These are phyloP conservation scores for Cicer cuneatum DNA, from an alignment of 306 rosid genomes.

Conservation along the genomic window DNA sequence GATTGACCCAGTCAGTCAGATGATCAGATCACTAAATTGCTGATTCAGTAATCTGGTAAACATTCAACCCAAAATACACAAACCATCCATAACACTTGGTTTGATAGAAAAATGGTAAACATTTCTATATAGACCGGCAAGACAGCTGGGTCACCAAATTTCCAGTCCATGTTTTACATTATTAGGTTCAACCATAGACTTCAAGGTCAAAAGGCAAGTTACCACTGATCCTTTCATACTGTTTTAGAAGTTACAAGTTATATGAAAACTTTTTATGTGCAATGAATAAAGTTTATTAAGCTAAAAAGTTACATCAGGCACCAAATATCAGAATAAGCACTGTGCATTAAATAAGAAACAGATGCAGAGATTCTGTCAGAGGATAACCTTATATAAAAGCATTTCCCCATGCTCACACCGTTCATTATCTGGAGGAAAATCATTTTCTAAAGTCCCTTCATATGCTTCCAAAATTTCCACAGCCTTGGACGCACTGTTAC, in stretches of 20 bases:
- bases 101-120: conserved; percentile 25
- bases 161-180: conserved; percentile 6
- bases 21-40: conserved; percentile 15
- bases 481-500: conserved; percentile 76
- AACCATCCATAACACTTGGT: conserved; percentile 11
- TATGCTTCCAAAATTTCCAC: conserved; percentile 99
- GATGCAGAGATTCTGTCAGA: conserved; percentile 30
- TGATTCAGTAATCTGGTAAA: neutral
- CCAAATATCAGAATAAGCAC: conserved; percentile 25
- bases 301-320: conserved; percentile 27
- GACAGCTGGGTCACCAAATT: conserved; percentile 8
- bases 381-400: conserved; percentile 87
- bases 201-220: neutral
- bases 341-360: conserved; percentile 40
- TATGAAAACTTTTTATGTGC: neutral
- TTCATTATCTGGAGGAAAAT: conserved; percentile 93
- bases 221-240: neutral
- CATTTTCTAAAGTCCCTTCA: conserved; percentile 97
- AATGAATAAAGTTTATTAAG: neutral
- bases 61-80: conserved; percentile 12
- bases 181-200: conserved; percentile 10
- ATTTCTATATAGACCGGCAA: neutral
- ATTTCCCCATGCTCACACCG: conserved; percentile 99
- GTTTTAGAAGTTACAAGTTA: conserved; percentile 4
- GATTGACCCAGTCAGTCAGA: conserved; percentile 16